Percentiles rank a stretch among this genome's conserved stretches.
phyloP scores from a whole-genome alignment of 1,284 basidiomycete genomes.

The Apiotrichum veenhuisii region DNA sequence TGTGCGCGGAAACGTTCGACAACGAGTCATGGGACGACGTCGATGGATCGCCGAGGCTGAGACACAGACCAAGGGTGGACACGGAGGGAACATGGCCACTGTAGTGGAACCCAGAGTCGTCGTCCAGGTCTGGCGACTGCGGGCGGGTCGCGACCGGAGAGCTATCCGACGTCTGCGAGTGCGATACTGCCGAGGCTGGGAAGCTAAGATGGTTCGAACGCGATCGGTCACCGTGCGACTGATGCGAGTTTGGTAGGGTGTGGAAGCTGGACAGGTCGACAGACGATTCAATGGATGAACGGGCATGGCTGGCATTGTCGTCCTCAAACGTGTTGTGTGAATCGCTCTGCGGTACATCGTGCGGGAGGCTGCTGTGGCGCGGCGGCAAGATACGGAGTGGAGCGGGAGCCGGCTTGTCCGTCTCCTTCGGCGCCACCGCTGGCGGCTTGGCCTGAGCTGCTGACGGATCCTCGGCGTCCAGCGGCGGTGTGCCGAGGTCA shows the following conservation, averaged over 20 bases:
- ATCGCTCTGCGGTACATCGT: not conserved
- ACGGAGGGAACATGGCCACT: not conserved
- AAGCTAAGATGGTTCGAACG: conserved; percentile 4
- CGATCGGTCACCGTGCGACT: not conserved
- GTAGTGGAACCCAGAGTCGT: not conserved
- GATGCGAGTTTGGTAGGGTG: not conserved
- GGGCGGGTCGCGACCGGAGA: not conserved
- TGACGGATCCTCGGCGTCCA: not conserved
- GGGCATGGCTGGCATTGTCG: not conserved
- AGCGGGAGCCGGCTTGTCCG: not conserved
- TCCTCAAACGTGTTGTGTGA: not conserved
- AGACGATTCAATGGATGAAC: not conserved
- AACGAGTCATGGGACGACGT: not conserved
- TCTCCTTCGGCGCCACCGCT: not conserved
- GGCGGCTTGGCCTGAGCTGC: not conserved
- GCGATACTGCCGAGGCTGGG: conserved; percentile 5
- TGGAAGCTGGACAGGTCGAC: not conserved
- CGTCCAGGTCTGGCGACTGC: not conserved
- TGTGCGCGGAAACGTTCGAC: no score
- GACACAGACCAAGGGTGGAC: conserved; percentile 2
- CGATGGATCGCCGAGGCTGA: not conserved
- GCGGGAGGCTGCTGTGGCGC: not conserved
- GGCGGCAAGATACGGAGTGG: not conserved
- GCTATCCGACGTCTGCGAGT: not conserved
- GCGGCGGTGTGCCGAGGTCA: conserved; percentile 13